Evolutionary conservation across 441 rosid species (phyloP).

Genomic region (Euphorbia celastroides): DNA sequence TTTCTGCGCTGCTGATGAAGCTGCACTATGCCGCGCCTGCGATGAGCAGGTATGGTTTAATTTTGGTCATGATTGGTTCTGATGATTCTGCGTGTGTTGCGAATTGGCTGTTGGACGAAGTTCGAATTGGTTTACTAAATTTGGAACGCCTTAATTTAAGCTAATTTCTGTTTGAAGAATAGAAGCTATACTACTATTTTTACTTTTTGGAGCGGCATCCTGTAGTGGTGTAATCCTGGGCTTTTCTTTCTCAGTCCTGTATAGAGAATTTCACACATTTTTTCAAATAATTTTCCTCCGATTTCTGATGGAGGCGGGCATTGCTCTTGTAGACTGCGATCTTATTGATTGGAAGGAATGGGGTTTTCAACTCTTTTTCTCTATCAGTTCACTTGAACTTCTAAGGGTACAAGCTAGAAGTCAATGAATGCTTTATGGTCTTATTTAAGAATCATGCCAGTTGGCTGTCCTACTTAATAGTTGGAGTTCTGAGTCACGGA

Average conservation of each 20-base stretch:
- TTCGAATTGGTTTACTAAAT: background rate
- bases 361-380: background rate
- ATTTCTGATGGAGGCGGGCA: too few relatives aligned
- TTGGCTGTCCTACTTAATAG: background rate
- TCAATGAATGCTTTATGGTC: background rate
- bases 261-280: too few relatives aligned
- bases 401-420: background rate
- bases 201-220: too few relatives aligned
- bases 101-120: too few relatives aligned
- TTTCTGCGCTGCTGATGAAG: conserved; percentile 93
- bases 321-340: background rate
- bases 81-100: too few relatives aligned
- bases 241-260: too few relatives aligned
- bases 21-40: conserved; percentile 80
- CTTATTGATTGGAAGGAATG: background rate
- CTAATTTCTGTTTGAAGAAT: background rate
- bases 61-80: background rate
- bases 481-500: background rate
- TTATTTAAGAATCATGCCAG: background rate
- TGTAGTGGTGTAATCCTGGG: too few relatives aligned
- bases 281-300: too few relatives aligned
- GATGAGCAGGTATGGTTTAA: conserved; percentile 44
- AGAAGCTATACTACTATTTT: background rate
- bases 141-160: background rate
- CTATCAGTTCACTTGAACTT: background rate